Base-by-base conservation (phyloP, 2,329 filamentous ascomycete species). In the Scytalidium lignicola region DNA sequence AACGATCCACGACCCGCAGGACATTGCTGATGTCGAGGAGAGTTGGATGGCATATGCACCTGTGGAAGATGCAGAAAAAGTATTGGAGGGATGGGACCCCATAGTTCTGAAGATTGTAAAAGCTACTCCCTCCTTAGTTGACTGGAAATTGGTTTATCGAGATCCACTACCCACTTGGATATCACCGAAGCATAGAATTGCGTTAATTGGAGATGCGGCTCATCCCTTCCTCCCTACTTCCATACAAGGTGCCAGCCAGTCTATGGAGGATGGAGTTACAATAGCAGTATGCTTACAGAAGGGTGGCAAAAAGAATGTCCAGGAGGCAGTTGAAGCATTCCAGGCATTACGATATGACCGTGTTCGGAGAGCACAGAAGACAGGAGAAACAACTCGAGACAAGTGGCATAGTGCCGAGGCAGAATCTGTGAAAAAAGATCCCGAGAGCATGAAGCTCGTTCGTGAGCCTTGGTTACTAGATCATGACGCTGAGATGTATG, bases 1-100 rank as follows among this genome's bases (percentile, higher is more conserved):
- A 37, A 37, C 15, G n/a, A 5, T 17, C 18, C 9, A 37, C 15
- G n/a, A 5, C 15, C 18, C 9, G 22, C 18, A 58, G 57, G 55
- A 59, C 21, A 67, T 71, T n/a, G 66, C 63, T 13, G 68, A 73
- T 48, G 72, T 75, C 46, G 66, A 73, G 47, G 70, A 75, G 56
- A 71, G 68, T 43, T 74, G 70, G 70, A 69, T 68, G 43, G 43
- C 50, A 10, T 37, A 52, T 32, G 52, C 54, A 18, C 44, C 50
- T 1, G 39, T 55, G 13, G 21, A 48, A 45, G 51, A 58, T 22
- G 53, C 52, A 3, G 23, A 45, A 22, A 53, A 54, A 44, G 48
- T 51, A 15, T 41, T 58, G 15, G 44, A 53, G 48, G 57, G 57
- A 19, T 60, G 58, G 59, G 55, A 58, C 41, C 57, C 57, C 3